Evolutionary conservation across 2,329 filamentous ascomycete species (phyloP), one percentile per base, ranked within the genome.

Genomic region (Stachybotrys chartarum): DNA sequence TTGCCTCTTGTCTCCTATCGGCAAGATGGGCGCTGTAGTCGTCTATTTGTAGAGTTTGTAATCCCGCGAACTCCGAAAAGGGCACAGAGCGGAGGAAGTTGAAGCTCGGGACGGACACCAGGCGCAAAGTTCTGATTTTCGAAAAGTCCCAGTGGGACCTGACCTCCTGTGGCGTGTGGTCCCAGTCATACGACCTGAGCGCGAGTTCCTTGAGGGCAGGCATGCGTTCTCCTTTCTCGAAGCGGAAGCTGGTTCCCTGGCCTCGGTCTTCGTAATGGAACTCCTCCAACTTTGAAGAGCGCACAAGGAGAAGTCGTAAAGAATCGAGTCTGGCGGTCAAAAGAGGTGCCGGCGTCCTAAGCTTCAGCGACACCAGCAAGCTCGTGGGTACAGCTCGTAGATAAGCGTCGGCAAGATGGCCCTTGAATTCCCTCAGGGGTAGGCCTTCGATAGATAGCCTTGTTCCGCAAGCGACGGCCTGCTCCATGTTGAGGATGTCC

Each of bases 131-230:
- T 24, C 66, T 63, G 31, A 80, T 68, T n/a, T 58, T 59, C 5
- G 74, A 74, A 57, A 80, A 73, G 60, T 78, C 70, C 77, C 77
- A 80, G 55, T 79, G 75, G 17, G 57, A 59, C 1, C 55, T 59
- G 6, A 77, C 75, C 5, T 71, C 70, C 3, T 69, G 64, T 0
- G 60, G 51, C 1, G 64, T 64, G 58, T 80, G 78, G 10, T 70
- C 65, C 78, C 78, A 80, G 64, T 79, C 73, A 58, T 81, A 80
- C 1, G 74, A 78, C 51, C 70, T 71, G 44, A 81, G 63, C 1
- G 62, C 64, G 4, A 80, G 64, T 7, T 75, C 69, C 18, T 60
- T 61, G 6, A 80, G 61, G 0, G 76, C 63, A 1, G 78, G 77
- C 30, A 80, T 62, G 11, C 73, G 67, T 54, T 80, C 76, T 17